Percentiles rank a stretch among this genome's conserved stretches.
phyloP scores from a whole-genome alignment of 805 yeast species.

The Starmerella sp. region DNA sequence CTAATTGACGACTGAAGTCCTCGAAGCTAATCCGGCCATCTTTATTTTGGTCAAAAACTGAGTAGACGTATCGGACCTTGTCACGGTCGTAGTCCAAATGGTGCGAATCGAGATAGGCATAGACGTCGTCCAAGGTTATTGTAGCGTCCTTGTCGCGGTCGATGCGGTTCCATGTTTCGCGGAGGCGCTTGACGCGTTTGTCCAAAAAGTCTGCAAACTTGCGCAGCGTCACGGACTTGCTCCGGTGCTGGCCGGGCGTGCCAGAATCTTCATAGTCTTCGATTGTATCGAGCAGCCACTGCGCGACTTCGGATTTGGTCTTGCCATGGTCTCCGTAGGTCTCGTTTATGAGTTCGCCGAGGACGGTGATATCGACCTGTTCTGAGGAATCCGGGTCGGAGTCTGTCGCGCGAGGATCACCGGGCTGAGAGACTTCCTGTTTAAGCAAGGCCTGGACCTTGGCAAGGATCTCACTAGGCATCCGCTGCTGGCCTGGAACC shows the following conservation, averaged over 20 bases:
- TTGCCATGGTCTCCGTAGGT: constrained; percentile 12
- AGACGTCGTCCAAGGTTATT: constrained; percentile 29
- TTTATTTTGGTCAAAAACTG: constrained; percentile 41
- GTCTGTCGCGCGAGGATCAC: background rate
- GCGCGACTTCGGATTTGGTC: constrained; percentile 9
- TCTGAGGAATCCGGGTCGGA: background rate
- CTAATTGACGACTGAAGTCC: constrained; percentile 72
- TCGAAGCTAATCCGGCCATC: constrained; percentile 68
- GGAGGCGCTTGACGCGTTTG: constrained; percentile 21
- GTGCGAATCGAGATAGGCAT: constrained; percentile 48
- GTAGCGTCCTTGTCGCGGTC: constrained; percentile 21
- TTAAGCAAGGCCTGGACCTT: constrained; percentile 3
- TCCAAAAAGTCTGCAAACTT: constrained; percentile 22
- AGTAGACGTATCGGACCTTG: constrained; percentile 46
- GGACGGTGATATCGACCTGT: constrained; percentile 15
- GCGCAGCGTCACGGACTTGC: constrained; percentile 9
- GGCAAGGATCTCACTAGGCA: constrained; percentile 4
- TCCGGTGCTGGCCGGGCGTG: background rate
- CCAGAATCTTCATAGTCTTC: constrained; percentile 10
- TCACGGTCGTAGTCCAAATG: constrained; percentile 42
- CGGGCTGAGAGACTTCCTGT: background rate
- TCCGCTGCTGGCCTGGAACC: constrained; percentile 1
- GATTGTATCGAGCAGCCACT: constrained; percentile 14
- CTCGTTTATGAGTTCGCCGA: constrained; percentile 15
- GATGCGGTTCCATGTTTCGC: constrained; percentile 21